Evolutionary conservation across 208 protist species (phyloP), one percentile per base, ranked within the genome.

Genomic region (Leishmania gerbilli): DNA sequence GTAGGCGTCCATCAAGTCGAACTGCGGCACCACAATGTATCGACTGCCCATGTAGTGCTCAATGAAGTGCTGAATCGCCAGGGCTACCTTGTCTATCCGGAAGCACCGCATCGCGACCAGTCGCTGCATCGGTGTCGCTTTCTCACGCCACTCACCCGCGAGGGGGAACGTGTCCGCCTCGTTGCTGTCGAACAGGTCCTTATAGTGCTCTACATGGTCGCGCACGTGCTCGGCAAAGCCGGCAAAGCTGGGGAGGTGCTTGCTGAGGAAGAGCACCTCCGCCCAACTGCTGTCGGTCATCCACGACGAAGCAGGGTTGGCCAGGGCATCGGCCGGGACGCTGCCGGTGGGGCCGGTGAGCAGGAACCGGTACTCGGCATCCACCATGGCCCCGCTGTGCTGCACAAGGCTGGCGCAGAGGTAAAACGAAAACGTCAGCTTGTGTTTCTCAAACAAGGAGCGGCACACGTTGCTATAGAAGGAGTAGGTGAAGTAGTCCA

Each of bases 391-490:
- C n/a, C 89, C 92, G 47, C 86, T 80, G 71, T 95, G 89, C 80
- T 93, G 86, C 71, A 98, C 90, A 34, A 99, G 96, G 49, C 91
- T 93, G 31, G 95, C 88, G 85, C 95, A 98, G 55, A 99, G 84
- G 76, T 97, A 94, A 84, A 99, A 99, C 65, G 99, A 99, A 89
- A 99, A 99, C 42, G 99, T 96, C 49, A 99, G 87, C 91, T 99
- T 99, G 90, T 99, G 98, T 87, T 91, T 94, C 87, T 99, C 99
- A 88, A 99, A 99, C 55, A 99, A 91, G 15, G 98, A 99, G 58
- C 99, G 92, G 95, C 99, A 99, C 40, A 99, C 97, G 90, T 99
- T 99, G 79, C 90, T 88, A 91, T 99, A 99, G 84, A 99, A 95
- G 67, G 91, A 96, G 84, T 97, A 99, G 15, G 99, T 99, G 84